phyloP scores from a whole-genome alignment of 192 early-diverging fungal species.

The Coemansia sp. region DNA sequence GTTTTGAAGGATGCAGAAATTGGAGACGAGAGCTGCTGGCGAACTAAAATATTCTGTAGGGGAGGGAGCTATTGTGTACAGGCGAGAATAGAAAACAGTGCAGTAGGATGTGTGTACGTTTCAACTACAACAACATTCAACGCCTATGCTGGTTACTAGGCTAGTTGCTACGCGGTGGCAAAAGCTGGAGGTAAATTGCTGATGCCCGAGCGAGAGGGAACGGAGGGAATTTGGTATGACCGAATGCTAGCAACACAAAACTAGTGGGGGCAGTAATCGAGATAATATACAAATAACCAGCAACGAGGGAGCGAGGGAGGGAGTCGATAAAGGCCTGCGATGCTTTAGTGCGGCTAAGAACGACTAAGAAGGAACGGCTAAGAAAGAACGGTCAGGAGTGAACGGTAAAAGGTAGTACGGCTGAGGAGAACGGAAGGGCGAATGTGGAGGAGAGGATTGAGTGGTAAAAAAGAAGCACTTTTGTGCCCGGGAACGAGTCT shows the following conservation, averaged over 20 bases:
- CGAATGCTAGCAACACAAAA: slow-evolving; percentile 2
- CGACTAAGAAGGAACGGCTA: too few species aligned
- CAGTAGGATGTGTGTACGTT: slow-evolving; percentile 12
- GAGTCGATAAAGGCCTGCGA: not conserved
- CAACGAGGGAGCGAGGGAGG: slow-evolving; percentile 4
- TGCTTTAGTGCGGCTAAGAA: too few species aligned
- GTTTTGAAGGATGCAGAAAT: slow-evolving; percentile 1
- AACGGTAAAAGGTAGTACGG: too few species aligned
- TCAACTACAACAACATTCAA: slow-evolving; percentile 11
- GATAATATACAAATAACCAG: slow-evolving; percentile 14
- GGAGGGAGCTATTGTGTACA: slow-evolving; percentile 19
- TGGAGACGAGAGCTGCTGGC: not conserved
- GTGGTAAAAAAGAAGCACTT: not conserved
- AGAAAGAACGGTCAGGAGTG: too few species aligned
- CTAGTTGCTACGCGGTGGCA: not conserved
- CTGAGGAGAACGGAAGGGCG: too few species aligned
- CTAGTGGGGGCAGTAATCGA: slow-evolving; percentile 1
- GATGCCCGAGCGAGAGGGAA: not conserved
- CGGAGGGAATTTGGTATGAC: slow-evolving; percentile 4
- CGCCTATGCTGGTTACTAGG: slow-evolving; percentile 5
- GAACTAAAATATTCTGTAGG: not conserved
- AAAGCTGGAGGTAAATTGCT: not conserved
- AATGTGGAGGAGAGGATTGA: not conserved
- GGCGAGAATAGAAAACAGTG: slow-evolving; percentile 10
- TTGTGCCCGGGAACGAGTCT: too few species aligned